These are phyloP conservation scores for maize (Zea mays) DNA, from an alignment of 176 grass and related monocot genomes.

Conservation along the genomic window Zm-B73-REFERENCE-NAM-5.0 NC_050098.1:41765501-41766000, in stretches of 20 bases:
- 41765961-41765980: background rate
- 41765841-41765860: constrained; percentile 50
- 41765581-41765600: constrained; percentile 64
- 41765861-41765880: constrained; percentile 53
- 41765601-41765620: constrained; percentile 53
- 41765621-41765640: constrained; percentile 53
- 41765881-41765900: constrained; percentile 55
- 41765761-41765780: background rate
- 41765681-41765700: constrained; percentile 21
- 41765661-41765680: background rate
- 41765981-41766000: background rate
- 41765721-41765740: constrained; percentile 51
- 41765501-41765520: constrained; percentile 55
- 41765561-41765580: constrained; percentile 59
- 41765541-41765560: constrained; percentile 48
- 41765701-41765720: constrained; percentile 65
- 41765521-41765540: constrained; percentile 56
- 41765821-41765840: constrained; percentile 65
- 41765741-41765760: constrained; percentile 28
- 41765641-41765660: constrained; percentile 48
- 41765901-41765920: constrained; percentile 35
- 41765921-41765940: constrained; percentile 20
- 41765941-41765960: constrained; percentile 19
- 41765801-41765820: constrained; percentile 36
- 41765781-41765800: constrained; percentile 37